Percentiles rank a stretch among this genome's conserved stretches.
Evolutionary conservation across 148 eudicot genomes (phyloP).

Genomic region (Amaranthus hypochondriacus): DNA sequence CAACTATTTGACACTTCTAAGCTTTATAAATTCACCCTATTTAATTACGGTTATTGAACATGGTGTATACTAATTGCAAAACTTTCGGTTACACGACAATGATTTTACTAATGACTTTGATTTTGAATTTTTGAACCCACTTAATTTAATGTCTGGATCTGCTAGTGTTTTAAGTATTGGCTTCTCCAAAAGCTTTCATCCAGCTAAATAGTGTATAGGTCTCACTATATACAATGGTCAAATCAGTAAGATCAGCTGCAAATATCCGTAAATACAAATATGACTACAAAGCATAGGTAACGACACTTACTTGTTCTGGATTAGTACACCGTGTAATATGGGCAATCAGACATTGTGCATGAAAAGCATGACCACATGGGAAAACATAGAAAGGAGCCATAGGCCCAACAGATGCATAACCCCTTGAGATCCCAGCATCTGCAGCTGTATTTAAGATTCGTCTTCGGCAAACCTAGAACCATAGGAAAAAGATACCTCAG

Average conservation of each 20-base stretch:
- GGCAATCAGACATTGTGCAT: conserved; percentile 82
- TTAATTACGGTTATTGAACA: no score
- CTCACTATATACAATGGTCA: no score
- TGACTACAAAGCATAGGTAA: background rate
- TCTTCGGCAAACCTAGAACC: conserved; percentile 65
- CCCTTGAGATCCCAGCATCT: conserved; percentile 65
- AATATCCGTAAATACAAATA: background rate
- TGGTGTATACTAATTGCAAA: no score
- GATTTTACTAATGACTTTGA: no score
- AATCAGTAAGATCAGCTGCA: background rate
- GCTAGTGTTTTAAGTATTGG: no score
- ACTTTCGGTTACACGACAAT: no score
- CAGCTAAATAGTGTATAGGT: no score
- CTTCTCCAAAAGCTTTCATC: no score
- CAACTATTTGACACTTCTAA: no score
- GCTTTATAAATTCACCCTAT: no score
- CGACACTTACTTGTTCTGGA: conserved; percentile 65
- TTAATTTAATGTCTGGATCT: no score
- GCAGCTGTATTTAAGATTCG: conserved; percentile 65
- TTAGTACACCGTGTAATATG: conserved; percentile 82
- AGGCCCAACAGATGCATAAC: conserved; percentile 77
- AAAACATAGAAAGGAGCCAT: conserved; percentile 99
- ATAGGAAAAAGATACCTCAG: background rate
- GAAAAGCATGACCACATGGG: conserved; percentile 95
- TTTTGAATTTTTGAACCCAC: no score